Percentiles rank a stretch among this genome's conserved stretches.
These are phyloP conservation scores for Clonostachys byssicola DNA, from an alignment of 2,329 filamentous ascomycete genomes.

Conservation along the genomic window DNA sequence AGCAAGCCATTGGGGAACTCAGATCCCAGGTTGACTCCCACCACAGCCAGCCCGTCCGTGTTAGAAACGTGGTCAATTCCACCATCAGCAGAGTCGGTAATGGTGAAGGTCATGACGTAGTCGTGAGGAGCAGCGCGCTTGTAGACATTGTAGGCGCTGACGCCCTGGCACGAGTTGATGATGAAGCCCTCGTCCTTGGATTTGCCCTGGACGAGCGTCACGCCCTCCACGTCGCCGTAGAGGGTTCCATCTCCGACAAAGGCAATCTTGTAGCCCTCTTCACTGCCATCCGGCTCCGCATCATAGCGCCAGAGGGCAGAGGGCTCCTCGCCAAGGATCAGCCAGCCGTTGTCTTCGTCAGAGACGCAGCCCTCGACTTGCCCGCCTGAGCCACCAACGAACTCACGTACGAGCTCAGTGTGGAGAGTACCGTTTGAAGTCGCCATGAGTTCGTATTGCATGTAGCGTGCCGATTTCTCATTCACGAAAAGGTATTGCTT, in stretches of 20 bases:
- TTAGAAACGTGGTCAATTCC: conserved; percentile 46
- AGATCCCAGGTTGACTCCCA: conserved; percentile 34
- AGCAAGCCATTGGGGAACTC: conserved; percentile 38
- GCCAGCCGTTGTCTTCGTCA: conserved; percentile 43
- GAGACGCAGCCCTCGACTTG: conserved; percentile 51
- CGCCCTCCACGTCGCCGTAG: conserved; percentile 49
- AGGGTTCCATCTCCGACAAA: conserved; percentile 40
- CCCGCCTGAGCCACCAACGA: conserved; percentile 43
- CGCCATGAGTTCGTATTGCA: conserved; percentile 44
- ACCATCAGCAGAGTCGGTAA: conserved; percentile 31
- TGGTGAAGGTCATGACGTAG: conserved; percentile 43
- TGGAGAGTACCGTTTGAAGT: conserved; percentile 32
- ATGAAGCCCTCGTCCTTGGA: conserved; percentile 40
- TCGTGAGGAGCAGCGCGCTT: conserved; percentile 40
- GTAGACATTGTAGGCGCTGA: conserved; percentile 48
- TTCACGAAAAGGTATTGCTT: conserved; percentile 53
- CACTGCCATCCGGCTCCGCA: conserved; percentile 39
- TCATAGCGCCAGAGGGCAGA: conserved; percentile 47
- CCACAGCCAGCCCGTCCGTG: conserved; percentile 45
- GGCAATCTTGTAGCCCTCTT: conserved; percentile 26
- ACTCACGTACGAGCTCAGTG: conserved; percentile 43
- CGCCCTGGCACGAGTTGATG: conserved; percentile 46
- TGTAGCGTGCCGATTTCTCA: conserved; percentile 46
- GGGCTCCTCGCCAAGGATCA: conserved; percentile 48
- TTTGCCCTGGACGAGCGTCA: conserved; percentile 42